Percentiles rank a stretch among this genome's conserved stretches.
Conservation (phyloP, 2,329 filamentous ascomycete genomes). For the Hymenotorrendiella dingleyae region DNA sequence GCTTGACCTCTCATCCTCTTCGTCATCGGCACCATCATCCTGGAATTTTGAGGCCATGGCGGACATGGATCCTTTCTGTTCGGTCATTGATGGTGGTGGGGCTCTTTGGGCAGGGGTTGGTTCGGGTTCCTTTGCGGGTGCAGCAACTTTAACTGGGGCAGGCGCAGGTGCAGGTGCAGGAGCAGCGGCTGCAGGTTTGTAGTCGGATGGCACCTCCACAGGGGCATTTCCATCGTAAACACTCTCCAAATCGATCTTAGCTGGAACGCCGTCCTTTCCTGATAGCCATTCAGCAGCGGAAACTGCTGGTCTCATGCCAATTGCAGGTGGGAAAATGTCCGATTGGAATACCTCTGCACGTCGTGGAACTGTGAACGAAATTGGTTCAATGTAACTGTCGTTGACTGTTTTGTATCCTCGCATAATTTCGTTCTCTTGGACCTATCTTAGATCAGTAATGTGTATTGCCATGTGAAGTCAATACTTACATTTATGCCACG, state of each 20-base stretch:
- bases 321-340: constrained; percentile 88
- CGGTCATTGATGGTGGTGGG: constrained; percentile 65
- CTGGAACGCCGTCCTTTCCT: constrained; percentile 76
- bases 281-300: constrained; percentile 77
- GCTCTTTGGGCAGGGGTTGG: constrained; percentile 42
- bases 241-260: constrained; percentile 91
- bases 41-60: constrained; percentile 82
- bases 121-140: constrained; percentile 47
- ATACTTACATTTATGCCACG: constrained; percentile 77
- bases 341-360: constrained; percentile 93
- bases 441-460: constrained; percentile 37
- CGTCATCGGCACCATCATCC: constrained; percentile 61
- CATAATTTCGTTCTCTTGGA: constrained; percentile 95
- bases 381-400: constrained; percentile 88
- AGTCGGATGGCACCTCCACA: constrained; percentile 67
- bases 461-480: background rate
- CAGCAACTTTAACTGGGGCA: constrained; percentile 42
- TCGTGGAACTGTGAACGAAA: constrained; percentile 94
- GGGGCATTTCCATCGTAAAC: constrained; percentile 80
- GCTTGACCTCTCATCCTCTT: constrained; percentile 56
- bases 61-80: constrained; percentile 83
- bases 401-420: constrained; percentile 96
- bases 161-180: constrained; percentile 36
- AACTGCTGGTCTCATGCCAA: constrained; percentile 73
- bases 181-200: constrained; percentile 49